Evolutionary conservation across 1,284 basidiomycete species (phyloP).

Genomic region (Microbotryomycetes sp.): DNA sequence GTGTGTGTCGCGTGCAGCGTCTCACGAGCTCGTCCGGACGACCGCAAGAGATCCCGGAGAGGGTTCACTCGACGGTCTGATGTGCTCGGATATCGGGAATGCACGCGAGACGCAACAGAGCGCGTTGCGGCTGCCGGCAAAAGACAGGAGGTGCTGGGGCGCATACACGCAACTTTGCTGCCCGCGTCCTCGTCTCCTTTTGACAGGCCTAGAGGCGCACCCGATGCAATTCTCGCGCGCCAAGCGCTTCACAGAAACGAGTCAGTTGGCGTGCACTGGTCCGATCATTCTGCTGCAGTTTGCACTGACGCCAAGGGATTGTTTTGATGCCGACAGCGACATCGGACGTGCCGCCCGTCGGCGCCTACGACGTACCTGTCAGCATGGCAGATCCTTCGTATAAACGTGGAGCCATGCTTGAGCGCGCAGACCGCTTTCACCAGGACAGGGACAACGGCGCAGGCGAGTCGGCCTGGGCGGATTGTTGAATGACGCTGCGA

Average conservation of each 20-base stretch:
- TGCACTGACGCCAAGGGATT: not conserved
- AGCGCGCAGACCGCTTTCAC: constrained; percentile 7
- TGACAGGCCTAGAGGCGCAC: not conserved
- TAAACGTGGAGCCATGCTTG: constrained; percentile 13
- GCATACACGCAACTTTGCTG: no score
- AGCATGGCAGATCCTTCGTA: not conserved
- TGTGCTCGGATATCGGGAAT: no score
- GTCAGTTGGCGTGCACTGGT: not conserved
- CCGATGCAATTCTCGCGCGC: constrained; percentile 12
- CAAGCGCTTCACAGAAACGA: constrained; percentile 4
- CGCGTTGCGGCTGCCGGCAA: no score
- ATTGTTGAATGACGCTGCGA: not conserved
- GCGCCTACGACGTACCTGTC: constrained; percentile 17
- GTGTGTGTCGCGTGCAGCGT: no score
- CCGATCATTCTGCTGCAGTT: not conserved
- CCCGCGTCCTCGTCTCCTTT: no score
- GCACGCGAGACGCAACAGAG: no score
- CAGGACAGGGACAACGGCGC: constrained; percentile 3
- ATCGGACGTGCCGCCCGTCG: constrained; percentile 8
- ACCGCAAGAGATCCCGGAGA: no score
- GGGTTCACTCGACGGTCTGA: no score
- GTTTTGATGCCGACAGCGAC: constrained; percentile 4
- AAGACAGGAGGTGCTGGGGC: no score
- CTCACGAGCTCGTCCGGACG: no score
- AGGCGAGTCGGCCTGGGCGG: not conserved